phyloP scores from a whole-genome alignment of 1,284 basidiomycete species.

The Polyporus tsugae region DNA sequence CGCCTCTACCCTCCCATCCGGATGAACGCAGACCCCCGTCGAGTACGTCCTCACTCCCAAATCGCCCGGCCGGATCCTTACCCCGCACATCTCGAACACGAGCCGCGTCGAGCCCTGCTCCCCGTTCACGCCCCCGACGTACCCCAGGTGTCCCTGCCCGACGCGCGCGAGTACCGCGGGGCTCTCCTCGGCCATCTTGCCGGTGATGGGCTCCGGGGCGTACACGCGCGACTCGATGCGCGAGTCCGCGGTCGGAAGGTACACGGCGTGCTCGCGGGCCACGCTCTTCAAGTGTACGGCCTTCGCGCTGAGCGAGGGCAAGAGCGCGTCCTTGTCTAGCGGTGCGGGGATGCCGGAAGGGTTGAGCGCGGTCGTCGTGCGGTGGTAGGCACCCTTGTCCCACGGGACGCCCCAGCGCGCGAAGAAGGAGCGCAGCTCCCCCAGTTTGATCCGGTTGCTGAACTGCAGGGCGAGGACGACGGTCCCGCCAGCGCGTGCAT shows the following conservation, averaged over 20 bases:
- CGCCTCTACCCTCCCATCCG: not conserved
- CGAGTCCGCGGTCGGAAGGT: slow-evolving; percentile 27
- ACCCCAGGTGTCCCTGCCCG: slow-evolving; percentile 33
- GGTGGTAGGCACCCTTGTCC: slow-evolving; percentile 28
- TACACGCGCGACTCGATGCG: slow-evolving; percentile 28
- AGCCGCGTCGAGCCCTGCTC: slow-evolving; percentile 31
- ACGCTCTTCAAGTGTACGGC: slow-evolving; percentile 30
- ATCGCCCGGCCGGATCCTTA: slow-evolving; percentile 30
- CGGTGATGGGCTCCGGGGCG: slow-evolving; percentile 16
- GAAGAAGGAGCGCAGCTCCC: slow-evolving; percentile 11
- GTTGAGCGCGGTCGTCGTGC: slow-evolving; percentile 34
- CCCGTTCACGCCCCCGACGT: slow-evolving; percentile 34
- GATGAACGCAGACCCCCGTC: not conserved
- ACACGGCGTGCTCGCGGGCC: slow-evolving; percentile 24
- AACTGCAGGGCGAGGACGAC: slow-evolving; percentile 31
- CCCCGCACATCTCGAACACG: slow-evolving; percentile 33
- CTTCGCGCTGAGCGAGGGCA: slow-evolving; percentile 32
- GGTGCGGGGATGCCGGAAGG: slow-evolving; percentile 28
- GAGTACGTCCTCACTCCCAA: slow-evolving; percentile 19
- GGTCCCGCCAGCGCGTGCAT: slow-evolving; percentile 25
- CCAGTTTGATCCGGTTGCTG: slow-evolving; percentile 18
- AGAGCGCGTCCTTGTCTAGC: slow-evolving; percentile 22
- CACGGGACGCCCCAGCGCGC: slow-evolving; percentile 28
- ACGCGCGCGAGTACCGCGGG: slow-evolving; percentile 30
- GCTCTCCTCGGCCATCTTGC: slow-evolving; percentile 22